Percentiles rank a stretch among this genome's conserved stretches.
These are phyloP conservation scores for Elongisporangium prolatum DNA, from an alignment of 352 stramenopile genomes.

Conservation along the genomic window DNA sequence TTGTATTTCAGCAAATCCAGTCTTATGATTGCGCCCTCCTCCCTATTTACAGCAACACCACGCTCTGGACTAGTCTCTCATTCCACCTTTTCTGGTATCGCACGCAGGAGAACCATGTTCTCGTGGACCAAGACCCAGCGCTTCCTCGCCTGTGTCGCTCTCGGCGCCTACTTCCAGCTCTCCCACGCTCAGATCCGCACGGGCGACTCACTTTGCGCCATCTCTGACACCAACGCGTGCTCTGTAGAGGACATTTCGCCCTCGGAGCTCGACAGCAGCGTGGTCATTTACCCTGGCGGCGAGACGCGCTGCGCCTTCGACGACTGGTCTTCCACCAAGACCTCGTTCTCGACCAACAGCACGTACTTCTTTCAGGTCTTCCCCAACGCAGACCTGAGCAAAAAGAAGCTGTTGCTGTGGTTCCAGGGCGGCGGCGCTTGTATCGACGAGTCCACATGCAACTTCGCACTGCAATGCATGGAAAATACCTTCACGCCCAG, in stretches of 20 bases:
- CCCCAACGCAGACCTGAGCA: constrained; percentile 27
- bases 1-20: too few relatives aligned
- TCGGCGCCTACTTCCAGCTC: too few relatives aligned
- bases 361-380: constrained; percentile 65
- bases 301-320: constrained; percentile 27
- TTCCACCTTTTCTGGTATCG: too few relatives aligned
- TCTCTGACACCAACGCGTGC: constrained; percentile 22
- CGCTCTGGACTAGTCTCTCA: too few relatives aligned
- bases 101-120: too few relatives aligned
- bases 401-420: constrained; percentile 57
- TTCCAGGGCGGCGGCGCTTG: constrained; percentile 63
- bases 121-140: too few relatives aligned
- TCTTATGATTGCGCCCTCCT: too few relatives aligned
- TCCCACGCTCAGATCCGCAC: too few relatives aligned
- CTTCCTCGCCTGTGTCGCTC: too few relatives aligned
- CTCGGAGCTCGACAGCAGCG: constrained; percentile 23
- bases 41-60: too few relatives aligned
- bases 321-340: constrained; percentile 20
- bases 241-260: constrained; percentile 23
- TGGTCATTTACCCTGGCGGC: constrained; percentile 28
- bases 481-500: constrained; percentile 38
- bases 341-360: constrained; percentile 30
- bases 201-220: constrained; percentile 22
- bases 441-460: constrained; percentile 48
- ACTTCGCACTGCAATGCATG: constrained; percentile 43